Base-by-base conservation (phyloP, 2,329 filamentous ascomycete genomes). In the Arachnopeziza araneosa region DNA sequence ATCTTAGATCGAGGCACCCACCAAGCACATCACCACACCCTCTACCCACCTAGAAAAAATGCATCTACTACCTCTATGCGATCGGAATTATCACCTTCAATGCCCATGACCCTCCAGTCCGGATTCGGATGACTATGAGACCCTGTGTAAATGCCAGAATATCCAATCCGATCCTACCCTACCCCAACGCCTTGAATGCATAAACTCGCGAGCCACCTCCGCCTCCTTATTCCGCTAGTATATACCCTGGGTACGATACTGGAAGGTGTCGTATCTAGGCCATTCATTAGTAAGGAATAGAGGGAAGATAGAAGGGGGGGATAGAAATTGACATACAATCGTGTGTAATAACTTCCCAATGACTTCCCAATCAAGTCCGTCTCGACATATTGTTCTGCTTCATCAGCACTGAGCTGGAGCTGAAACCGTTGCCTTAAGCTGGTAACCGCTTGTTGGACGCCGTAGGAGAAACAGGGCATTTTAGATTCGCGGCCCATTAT, bases 241-340 rank as follows among this genome's bases (percentile, higher is more conserved):
- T 75, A 93, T 93, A 67, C 90, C 90, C 75, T 93, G 90, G 44
- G 90, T 93, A 70, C 90, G 85, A 76, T 93, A 93, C 78, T 93
- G 90, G 78, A 92, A 93, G 63, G 89, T 91, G 75, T 92, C 89
- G 71, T 92, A 91, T 75, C 88, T 91, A 63, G 26, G 5, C 23
- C 48, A 21, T 57, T 3, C 17, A 24, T 60, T 48, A 56, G 56
- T 22, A 23, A 24, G 52, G n/a, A n/a, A n/a, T n/a, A n/a, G n/a
- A n/a, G n/a, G n/a, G n/a, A n/a, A n/a, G n/a, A n/a, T n/a, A n/a
- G n/a, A n/a, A n/a, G n/a, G n/a, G n/a, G n/a, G n/a, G n/a, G n/a
- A n/a, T n/a, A n/a, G n/a, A n/a, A n/a, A n/a, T n/a, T 26, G 54
- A 50, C 88, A 80, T 77, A 92, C 86, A 93, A 82, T 78, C 90